Base-by-base conservation (phyloP, 345 rosid species). In the Limnanthes douglasii region DNA sequence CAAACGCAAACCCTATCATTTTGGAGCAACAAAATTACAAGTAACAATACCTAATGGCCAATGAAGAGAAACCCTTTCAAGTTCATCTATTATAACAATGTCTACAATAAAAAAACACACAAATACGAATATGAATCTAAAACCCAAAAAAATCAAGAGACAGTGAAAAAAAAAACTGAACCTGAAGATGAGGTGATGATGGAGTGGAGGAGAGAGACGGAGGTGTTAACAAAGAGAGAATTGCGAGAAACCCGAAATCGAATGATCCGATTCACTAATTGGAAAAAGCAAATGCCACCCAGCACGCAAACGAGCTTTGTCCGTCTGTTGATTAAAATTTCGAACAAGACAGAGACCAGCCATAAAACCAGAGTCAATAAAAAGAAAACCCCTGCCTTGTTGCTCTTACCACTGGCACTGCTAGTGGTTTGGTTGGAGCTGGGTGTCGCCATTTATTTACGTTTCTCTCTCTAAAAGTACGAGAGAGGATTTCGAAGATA, bases 161-260 rank as follows among this genome's bases (percentile, higher is more conserved):
- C 9, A 5, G 15, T 14, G 13, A 18, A 17, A 32, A 33, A 13
- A 10, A 31, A 16, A n/a, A n/a, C n/a, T n/a, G 40, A 17, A 79
- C 97, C 97, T 70, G 94, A 82, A 38, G 51, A 54, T 16, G 97
- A 86, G 41, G 86, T 75, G 45, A 71, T 14, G 23, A 72, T 37
- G 27, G 97, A 82, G 57, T 86, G 97, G 58, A 86, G 72, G 31
- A 86, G 88, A 37, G 97, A 86, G 42, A 78, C 93, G 15, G 70
- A 63, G 56, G 94, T 86, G 11, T 82, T 86, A 21, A 86, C 97
- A 24, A 78, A 75, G 50, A 82, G 72, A 53, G 88, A 78, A 38
- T 82, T 93, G 37, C 93, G 93, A 53, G 85, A 78, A 38, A 78
- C 51, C 45, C 24, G 36, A 14, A 29, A 11, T 12, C 93, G 70